These are phyloP conservation scores for Leccinum fallax DNA, from an alignment of 1,284 basidiomycete genomes.

Conservation along the genomic window DNA sequence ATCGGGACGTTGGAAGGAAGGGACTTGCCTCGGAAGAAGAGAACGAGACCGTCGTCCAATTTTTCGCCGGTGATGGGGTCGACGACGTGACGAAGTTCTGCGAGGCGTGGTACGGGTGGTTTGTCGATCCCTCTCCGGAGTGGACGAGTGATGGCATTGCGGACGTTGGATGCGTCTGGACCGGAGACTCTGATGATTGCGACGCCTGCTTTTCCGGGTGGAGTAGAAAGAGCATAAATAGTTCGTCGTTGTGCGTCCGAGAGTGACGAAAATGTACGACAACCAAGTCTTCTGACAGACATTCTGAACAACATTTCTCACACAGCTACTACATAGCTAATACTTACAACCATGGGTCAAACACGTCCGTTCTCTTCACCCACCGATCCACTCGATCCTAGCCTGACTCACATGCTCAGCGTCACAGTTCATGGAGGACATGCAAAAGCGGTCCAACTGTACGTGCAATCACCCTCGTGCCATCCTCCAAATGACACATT, in stretches of 20 bases:
- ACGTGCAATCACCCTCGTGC: slow-evolving; percentile 35
- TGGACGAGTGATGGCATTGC: slow-evolving; percentile 48
- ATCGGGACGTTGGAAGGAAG: not conserved
- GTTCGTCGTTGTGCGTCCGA: slow-evolving; percentile 70
- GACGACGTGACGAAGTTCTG: slow-evolving; percentile 70
- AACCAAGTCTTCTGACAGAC: not conserved
- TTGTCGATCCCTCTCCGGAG: slow-evolving; percentile 9
- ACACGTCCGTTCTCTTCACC: slow-evolving; percentile 56
- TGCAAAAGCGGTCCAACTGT: slow-evolving; percentile 94
- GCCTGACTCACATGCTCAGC: slow-evolving; percentile 44
- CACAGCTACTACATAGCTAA: not conserved
- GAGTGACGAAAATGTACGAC: slow-evolving; percentile 12
- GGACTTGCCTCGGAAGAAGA: slow-evolving; percentile 77
- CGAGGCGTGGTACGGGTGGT: slow-evolving; percentile 58
- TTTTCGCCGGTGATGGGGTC: slow-evolving; percentile 62
- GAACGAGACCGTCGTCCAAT: slow-evolving; percentile 79
- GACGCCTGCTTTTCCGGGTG: slow-evolving; percentile 80
- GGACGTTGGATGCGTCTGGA: slow-evolving; percentile 63
- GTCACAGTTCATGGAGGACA: slow-evolving; percentile 92
- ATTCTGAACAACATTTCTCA: not conserved
- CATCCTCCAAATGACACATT: slow-evolving; percentile 11
- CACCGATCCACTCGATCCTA: slow-evolving; percentile 5
- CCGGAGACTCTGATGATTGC: slow-evolving; percentile 84
- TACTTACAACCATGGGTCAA: slow-evolving; percentile 61
- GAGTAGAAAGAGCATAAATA: slow-evolving; percentile 86